phyloP scores from a whole-genome alignment of 2,329 filamentous ascomycete genomes.

The Trichoderma brevicompactum region DNA sequence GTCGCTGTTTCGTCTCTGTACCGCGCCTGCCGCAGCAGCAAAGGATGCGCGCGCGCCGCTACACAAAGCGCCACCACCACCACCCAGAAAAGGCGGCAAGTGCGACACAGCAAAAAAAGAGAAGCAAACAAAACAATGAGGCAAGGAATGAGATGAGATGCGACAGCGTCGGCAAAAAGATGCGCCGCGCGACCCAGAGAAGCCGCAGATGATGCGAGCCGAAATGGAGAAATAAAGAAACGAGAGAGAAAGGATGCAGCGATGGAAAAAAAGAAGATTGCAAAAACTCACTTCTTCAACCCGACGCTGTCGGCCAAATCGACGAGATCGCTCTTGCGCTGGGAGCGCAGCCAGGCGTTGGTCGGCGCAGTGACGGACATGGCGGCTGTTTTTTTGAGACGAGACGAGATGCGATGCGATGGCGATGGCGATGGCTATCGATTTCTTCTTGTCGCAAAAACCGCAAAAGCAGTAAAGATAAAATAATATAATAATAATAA shows the following conservation, averaged over 20 bases:
- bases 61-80: not conserved
- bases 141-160: constrained; percentile 16
- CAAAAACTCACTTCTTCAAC: constrained; percentile 68
- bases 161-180: not conserved
- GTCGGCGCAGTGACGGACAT: constrained; percentile 39
- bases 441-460: not conserved
- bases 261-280: constrained; percentile 3
- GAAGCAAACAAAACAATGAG: constrained; percentile 26
- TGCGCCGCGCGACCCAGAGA: not conserved
- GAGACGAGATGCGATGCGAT: not conserved
- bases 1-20: not conserved
- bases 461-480: not conserved
- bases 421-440: constrained; percentile 5
- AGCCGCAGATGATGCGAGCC: no score
- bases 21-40: constrained; percentile 1
- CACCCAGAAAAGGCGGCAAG: not conserved
- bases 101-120: not conserved
- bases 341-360: constrained; percentile 75
- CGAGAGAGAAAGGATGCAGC: not conserved
- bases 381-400: constrained; percentile 19
- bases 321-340: constrained; percentile 80
- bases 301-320: constrained; percentile 74
- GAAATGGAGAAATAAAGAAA: not conserved
- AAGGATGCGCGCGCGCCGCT: constrained; percentile 19
- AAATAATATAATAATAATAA: not conserved